phyloP scores from a whole-genome alignment of 148 eudicot genomes.

The Silene conica region DNA sequence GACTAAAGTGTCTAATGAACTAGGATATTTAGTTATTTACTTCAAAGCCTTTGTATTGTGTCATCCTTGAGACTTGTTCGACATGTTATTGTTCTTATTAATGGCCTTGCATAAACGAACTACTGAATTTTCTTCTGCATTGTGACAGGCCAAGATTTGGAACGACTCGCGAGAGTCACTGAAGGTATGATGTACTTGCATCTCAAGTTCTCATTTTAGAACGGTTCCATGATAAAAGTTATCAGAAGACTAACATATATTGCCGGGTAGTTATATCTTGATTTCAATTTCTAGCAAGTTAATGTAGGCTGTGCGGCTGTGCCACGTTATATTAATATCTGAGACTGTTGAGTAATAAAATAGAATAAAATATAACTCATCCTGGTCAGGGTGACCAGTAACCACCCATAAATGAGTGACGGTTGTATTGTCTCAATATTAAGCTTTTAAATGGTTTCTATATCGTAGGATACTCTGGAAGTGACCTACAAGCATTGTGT shows the following conservation, averaged over 20 bases:
- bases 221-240: neutral
- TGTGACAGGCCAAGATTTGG: slow-evolving; percentile 72
- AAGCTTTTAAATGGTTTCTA: slow-evolving; percentile 11
- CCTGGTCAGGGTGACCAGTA: neutral
- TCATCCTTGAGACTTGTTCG: neutral
- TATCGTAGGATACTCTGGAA: slow-evolving; percentile 83
- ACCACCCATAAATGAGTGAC: neutral
- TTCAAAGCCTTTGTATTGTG: neutral
- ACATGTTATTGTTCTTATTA: neutral
- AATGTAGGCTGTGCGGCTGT: neutral
- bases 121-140: slow-evolving; percentile 16
- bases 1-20: neutral
- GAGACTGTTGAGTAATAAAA: no score
- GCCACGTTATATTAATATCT: neutral
- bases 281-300: neutral
- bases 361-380: neutral
- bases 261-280: neutral
- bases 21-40: neutral
- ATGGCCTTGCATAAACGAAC: neutral
- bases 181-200: slow-evolving; percentile 53
- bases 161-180: slow-evolving; percentile 74
- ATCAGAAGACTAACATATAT: neutral
- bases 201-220: neutral
- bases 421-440: neutral
- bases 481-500: slow-evolving; percentile 95